These are phyloP conservation scores for Trichoderma afroharzianum DNA, from an alignment of 2,329 filamentous ascomycete species.

Conservation along the genomic window DNA sequence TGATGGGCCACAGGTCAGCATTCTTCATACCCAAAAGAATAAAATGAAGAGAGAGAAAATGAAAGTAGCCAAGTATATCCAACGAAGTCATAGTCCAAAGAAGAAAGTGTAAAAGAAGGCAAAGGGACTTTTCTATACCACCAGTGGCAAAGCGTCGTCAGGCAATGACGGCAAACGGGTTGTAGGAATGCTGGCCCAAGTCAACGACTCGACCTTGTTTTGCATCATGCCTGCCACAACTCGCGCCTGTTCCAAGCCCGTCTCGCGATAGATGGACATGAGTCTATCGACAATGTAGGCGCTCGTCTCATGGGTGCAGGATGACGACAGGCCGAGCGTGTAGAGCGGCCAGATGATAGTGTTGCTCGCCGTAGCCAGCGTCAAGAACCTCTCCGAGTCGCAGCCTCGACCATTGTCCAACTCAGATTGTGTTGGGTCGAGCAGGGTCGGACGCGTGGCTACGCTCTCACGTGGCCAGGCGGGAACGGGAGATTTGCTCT, in stretches of 20 bases:
- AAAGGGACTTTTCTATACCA: constrained; percentile 25
- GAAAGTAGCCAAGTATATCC: background rate
- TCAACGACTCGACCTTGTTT: constrained; percentile 30
- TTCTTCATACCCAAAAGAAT: background rate
- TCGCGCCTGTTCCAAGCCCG: constrained; percentile 43
- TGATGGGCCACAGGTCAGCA: background rate
- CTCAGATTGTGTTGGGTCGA: constrained; percentile 37
- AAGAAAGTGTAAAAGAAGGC: background rate
- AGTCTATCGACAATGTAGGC: constrained; percentile 45
- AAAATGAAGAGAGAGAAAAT: background rate
- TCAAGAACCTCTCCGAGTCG: constrained; percentile 45
- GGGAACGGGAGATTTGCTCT: constrained; percentile 9
- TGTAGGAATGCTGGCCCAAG: constrained; percentile 27
- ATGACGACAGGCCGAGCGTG: constrained; percentile 45
- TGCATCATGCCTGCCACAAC: constrained; percentile 41
- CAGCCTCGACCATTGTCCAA: constrained; percentile 28
- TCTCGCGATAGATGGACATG: constrained; percentile 43
- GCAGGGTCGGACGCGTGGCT: constrained; percentile 35
- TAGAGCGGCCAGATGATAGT: constrained; percentile 51
- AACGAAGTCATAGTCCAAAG: background rate
- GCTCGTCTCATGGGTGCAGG: constrained; percentile 39
- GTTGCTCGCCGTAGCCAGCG: constrained; percentile 46
- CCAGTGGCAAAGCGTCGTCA: constrained; percentile 24
- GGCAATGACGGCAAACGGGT: constrained; percentile 29
- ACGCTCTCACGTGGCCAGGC: constrained; percentile 12